phyloP scores from a whole-genome alignment of 1,284 basidiomycete genomes.

The Peniophora sp. region DNA sequence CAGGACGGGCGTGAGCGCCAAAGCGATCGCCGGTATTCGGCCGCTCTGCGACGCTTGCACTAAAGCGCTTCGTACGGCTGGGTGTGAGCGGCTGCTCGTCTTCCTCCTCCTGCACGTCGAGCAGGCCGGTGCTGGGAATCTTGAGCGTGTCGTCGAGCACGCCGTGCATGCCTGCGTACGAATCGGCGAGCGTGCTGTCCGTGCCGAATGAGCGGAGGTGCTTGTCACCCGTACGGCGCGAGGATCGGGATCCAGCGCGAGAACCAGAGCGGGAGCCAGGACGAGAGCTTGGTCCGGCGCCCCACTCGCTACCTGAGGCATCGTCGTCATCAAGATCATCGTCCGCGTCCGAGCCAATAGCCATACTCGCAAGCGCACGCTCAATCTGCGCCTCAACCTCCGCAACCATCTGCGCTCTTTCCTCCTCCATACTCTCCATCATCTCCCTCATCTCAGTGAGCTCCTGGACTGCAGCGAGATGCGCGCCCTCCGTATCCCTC shows the following conservation, averaged over 20 bases:
- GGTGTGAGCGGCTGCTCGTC: conserved; percentile 24
- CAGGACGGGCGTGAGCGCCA: no score
- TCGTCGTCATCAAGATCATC: conserved; percentile 35
- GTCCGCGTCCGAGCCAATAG: conserved; percentile 69
- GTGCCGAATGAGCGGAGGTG: conserved; percentile 59
- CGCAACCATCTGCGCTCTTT: conserved; percentile 79
- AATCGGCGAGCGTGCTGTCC: conserved; percentile 68
- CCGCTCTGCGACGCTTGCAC: conserved; percentile 49
- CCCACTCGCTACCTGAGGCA: conserved; percentile 35
- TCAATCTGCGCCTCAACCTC: conserved; percentile 86
- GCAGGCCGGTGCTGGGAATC: conserved; percentile 8
- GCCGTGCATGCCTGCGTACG: conserved; percentile 47
- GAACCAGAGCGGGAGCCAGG: conserved; percentile 33
- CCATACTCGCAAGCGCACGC: conserved; percentile 74
- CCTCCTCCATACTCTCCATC: conserved; percentile 79
- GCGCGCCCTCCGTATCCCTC: conserved; percentile 63
- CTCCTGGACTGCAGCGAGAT: conserved; percentile 61
- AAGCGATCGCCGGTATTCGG: background rate
- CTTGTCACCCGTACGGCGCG: conserved; percentile 7
- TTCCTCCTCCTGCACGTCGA: conserved; percentile 8
- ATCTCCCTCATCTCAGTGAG: conserved; percentile 64
- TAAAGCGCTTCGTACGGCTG: conserved; percentile 66
- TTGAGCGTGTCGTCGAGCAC: conserved; percentile 37
- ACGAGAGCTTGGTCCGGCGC: conserved; percentile 22
- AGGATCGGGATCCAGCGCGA: conserved; percentile 26